Percentiles rank a stretch among this genome's conserved stretches.
Evolutionary conservation across 805 yeast species (phyloP).

Genomic region (Torulaspora microellipsoides): DNA sequence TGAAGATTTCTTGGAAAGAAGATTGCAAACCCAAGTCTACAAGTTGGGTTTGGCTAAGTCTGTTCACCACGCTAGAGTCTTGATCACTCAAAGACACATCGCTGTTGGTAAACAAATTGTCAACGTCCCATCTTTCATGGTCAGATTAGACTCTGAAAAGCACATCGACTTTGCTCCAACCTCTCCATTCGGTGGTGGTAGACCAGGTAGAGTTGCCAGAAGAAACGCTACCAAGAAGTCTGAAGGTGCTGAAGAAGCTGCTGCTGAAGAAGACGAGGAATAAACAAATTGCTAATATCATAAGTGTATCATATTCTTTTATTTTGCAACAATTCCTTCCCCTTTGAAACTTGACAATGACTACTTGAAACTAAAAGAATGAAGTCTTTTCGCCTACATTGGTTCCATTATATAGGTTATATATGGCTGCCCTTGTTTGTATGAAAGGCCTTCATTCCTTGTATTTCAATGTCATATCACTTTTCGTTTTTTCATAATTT

Average conservation of each 20-base stretch:
- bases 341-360: background rate
- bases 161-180: slow-evolving; percentile 99
- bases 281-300: slow-evolving; percentile 39
- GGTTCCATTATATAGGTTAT: slow-evolving; percentile 11
- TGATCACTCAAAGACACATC: slow-evolving; percentile 98
- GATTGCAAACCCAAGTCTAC: slow-evolving; percentile 99
- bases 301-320: slow-evolving; percentile 5
- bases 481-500: too few relatives aligned
- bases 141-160: slow-evolving; percentile 99
- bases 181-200: slow-evolving; percentile 99
- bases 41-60: slow-evolving; percentile 99
- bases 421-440: slow-evolving; percentile 7
- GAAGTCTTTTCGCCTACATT: slow-evolving; percentile 3
- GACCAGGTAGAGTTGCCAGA: slow-evolving; percentile 99
- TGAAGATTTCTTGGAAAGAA: slow-evolving; percentile 99
- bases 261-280: slow-evolving; percentile 66
- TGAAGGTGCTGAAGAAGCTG: slow-evolving; percentile 73
- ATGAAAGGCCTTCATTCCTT: too few relatives aligned
- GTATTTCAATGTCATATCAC: too few relatives aligned
- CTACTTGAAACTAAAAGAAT: too few relatives aligned
- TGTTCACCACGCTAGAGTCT: slow-evolving; percentile 99
- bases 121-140: slow-evolving; percentile 98
- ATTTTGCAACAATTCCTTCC: slow-evolving; percentile 1
- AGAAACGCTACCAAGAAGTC: slow-evolving; percentile 64
- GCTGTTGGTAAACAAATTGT: slow-evolving; percentile 99